Percentiles rank a stretch among this genome's conserved stretches.
Conservation (phyloP, 345 rosid species). For the Eucalyptus melliodora region DNA sequence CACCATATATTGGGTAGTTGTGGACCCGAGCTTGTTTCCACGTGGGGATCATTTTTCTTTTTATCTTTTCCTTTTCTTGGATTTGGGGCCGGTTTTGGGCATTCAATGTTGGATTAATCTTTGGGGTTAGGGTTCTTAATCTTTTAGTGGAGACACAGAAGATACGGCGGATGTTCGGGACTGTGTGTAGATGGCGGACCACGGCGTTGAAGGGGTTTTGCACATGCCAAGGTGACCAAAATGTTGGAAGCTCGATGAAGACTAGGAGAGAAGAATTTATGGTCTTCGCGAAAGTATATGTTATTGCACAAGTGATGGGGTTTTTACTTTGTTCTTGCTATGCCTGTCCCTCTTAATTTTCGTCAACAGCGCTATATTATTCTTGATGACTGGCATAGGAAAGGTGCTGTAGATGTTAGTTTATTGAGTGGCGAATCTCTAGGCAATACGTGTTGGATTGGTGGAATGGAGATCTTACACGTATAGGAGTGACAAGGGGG, state of each 20-base stretch:
- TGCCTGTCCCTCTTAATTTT: neutral
- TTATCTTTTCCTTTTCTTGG: neutral
- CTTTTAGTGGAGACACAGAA: constrained; percentile 8
- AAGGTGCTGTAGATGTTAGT: neutral
- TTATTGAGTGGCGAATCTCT: constrained; percentile 16
- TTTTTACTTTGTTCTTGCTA: neutral
- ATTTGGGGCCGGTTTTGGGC: neutral
- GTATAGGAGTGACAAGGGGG: neutral
- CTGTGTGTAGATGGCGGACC: constrained; percentile 14
- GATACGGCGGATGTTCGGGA: constrained; percentile 38
- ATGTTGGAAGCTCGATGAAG: neutral
- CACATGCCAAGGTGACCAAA: constrained; percentile 8
- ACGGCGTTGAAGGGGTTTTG: constrained; percentile 19
- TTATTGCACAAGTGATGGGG: neutral
- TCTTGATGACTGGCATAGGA: neutral
- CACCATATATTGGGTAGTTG: neutral
- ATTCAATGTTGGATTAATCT: neutral
- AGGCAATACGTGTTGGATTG: neutral
- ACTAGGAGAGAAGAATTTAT: neutral
- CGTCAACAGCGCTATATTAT: neutral
- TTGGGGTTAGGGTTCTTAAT: neutral
- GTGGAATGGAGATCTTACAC: neutral
- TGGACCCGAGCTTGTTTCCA: constrained; percentile 6
- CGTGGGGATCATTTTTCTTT: neutral
- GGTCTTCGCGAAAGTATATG: neutral